phyloP scores from a whole-genome alignment of 106 monocot genomes.

The Acanthochlamys bracteata region DNA sequence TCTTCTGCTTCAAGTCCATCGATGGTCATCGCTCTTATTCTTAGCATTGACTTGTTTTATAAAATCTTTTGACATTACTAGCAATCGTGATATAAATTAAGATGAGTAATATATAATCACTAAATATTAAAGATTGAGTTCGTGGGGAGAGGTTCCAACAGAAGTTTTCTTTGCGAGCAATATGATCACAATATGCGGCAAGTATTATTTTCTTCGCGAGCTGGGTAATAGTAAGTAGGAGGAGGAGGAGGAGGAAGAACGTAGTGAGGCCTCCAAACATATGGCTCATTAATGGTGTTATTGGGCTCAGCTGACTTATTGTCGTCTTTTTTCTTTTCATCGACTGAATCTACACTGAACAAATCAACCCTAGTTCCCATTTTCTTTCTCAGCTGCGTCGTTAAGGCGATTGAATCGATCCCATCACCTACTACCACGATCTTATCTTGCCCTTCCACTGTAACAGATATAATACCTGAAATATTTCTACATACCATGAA shows the following conservation, averaged over 20 bases:
- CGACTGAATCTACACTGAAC: not conserved
- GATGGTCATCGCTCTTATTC: no score
- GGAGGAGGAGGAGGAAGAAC: not conserved
- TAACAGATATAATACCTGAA: not conserved
- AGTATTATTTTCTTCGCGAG: not conserved
- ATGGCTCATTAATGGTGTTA: not conserved
- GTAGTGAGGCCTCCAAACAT: not conserved
- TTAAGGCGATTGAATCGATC: no score
- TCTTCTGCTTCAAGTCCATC: no score
- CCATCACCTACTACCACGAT: not conserved
- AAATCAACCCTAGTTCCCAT: not conserved
- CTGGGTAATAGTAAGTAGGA: not conserved
- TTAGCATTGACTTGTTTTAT: no score
- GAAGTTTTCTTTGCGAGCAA: no score
- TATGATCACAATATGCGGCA: not conserved
- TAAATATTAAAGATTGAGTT: no score
- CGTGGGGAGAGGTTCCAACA: no score
- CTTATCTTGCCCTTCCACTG: conserved; percentile 2
- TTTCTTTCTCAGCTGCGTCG: not conserved
- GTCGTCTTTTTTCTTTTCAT: conserved; percentile 1
- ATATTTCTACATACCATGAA: not conserved
- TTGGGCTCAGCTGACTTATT: not conserved
- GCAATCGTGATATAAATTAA: no score
- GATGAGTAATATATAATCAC: no score
- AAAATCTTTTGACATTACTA: no score